phyloP scores from a whole-genome alignment of 2,329 filamentous ascomycete genomes.

The Alternaria arborescens region DNA sequence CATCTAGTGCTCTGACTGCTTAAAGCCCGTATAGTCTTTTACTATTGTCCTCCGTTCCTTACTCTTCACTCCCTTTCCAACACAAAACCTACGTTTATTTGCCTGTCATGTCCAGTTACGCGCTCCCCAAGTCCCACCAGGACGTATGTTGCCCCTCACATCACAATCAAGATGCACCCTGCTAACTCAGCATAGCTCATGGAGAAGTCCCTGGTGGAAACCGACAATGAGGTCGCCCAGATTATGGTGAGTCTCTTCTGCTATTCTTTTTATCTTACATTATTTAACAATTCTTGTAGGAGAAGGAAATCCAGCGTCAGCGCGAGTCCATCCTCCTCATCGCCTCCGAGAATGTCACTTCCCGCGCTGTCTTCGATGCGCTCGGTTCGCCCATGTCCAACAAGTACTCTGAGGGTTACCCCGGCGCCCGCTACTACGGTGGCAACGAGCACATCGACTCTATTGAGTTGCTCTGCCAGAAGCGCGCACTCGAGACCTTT shows the following conservation, averaged over 20 bases:
- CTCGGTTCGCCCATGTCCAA: constrained; percentile 71
- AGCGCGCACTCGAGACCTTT: constrained; percentile 88
- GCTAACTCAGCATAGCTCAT: constrained; percentile 75
- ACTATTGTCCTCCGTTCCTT: constrained; percentile 10
- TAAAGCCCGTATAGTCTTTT: constrained; percentile 11
- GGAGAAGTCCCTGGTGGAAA: constrained; percentile 90
- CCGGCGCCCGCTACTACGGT: constrained; percentile 94
- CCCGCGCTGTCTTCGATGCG: constrained; percentile 52
- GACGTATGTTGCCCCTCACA: constrained; percentile 61
- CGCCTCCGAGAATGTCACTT: constrained; percentile 53
- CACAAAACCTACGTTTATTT: constrained; percentile 16
- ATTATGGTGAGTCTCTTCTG: constrained; percentile 80
- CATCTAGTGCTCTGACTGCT: constrained; percentile 16
- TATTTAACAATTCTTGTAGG: constrained; percentile 60
- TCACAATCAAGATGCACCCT: constrained; percentile 20
- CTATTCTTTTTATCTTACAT: neutral
- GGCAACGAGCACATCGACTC: constrained; percentile 97
- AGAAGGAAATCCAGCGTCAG: constrained; percentile 94
- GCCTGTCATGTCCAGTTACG: constrained; percentile 61
- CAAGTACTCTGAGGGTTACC: constrained; percentile 99
- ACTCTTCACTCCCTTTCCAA: constrained; percentile 1
- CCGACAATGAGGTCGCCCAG: constrained; percentile 91
- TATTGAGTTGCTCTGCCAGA: constrained; percentile 87
- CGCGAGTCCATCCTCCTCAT: constrained; percentile 86
- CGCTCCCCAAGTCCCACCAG: constrained; percentile 71